Conservation (phyloP, 140 eudicot genomes). For the Cichorium intybus region DNA sequence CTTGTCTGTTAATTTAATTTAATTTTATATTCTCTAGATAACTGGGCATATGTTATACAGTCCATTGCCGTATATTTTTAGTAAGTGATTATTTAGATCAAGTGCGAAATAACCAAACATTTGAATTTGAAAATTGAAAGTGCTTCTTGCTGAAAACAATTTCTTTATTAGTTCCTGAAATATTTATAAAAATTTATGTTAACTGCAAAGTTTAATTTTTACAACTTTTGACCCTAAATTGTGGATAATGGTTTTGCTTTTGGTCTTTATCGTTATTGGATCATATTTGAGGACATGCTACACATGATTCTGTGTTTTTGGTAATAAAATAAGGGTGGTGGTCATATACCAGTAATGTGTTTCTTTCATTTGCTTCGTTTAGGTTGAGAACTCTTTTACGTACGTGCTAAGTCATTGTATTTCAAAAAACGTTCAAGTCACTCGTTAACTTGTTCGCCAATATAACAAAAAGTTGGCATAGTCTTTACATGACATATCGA, state of each 20-base stretch:
- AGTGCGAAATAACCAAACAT: background rate
- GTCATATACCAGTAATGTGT: background rate
- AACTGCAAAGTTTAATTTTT: background rate
- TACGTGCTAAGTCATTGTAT: background rate
- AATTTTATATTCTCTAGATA: background rate
- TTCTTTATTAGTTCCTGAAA: background rate
- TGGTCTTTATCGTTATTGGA: background rate
- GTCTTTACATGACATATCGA: too few relatives aligned
- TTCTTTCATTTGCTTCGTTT: background rate
- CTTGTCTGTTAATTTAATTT: background rate
- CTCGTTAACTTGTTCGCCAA: background rate
- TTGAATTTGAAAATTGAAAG: background rate
- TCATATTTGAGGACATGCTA: background rate
- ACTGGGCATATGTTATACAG: background rate
- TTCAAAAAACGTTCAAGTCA: too few relatives aligned
- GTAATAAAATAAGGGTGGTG: background rate
- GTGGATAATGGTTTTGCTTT: background rate
- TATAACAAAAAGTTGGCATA: background rate
- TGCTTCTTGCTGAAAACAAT: background rate
- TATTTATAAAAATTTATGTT: background rate
- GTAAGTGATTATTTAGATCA: background rate
- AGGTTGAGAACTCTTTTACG: too few relatives aligned
- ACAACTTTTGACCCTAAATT: background rate
- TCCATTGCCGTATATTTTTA: background rate
- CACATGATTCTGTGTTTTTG: background rate